Evolutionary conservation across 2,329 filamentous ascomycete species (phyloP).

Genomic region (Bipolaris cookei): DNA sequence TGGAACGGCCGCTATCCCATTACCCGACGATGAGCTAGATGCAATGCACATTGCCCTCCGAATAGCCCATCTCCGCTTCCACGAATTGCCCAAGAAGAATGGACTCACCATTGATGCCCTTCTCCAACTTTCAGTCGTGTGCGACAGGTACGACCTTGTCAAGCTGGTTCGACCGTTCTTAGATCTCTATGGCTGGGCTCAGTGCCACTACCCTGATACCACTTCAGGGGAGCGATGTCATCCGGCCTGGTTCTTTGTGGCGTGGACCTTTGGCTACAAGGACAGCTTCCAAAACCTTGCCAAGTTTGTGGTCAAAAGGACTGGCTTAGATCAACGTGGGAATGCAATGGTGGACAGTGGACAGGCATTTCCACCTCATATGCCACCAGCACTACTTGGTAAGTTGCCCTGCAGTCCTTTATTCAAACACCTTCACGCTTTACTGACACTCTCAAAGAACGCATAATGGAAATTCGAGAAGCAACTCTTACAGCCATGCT

Average conservation of each 20-base stretch:
- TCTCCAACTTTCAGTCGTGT: slow-evolving; percentile 34
- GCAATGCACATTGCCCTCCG: slow-evolving; percentile 12
- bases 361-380: slow-evolving; percentile 8
- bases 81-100: slow-evolving; percentile 12
- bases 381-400: slow-evolving; percentile 18
- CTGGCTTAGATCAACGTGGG: slow-evolving; percentile 7
- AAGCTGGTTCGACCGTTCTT: slow-evolving; percentile 32
- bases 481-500: slow-evolving; percentile 9
- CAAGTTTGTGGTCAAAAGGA: slow-evolving; percentile 10
- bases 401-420: not conserved
- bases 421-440: too few relatives aligned
- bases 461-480: slow-evolving; percentile 12
- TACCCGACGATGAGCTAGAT: slow-evolving; percentile 23
- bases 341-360: slow-evolving; percentile 2
- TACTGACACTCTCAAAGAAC: slow-evolving; percentile 7
- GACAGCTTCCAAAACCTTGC: slow-evolving; percentile 18
- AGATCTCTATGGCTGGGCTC: slow-evolving; percentile 22
- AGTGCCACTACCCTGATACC: slow-evolving; percentile 11
- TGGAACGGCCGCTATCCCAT: slow-evolving; percentile 27
- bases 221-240: slow-evolving; percentile 6
- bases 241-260: slow-evolving; percentile 19
- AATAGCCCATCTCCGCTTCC: slow-evolving; percentile 15
- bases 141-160: slow-evolving; percentile 41
- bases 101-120: slow-evolving; percentile 27
- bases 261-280: slow-evolving; percentile 27